Conservation (phyloP, 2,329 filamentous ascomycete species). For the Atkinsonella hypoxylon region DNA sequence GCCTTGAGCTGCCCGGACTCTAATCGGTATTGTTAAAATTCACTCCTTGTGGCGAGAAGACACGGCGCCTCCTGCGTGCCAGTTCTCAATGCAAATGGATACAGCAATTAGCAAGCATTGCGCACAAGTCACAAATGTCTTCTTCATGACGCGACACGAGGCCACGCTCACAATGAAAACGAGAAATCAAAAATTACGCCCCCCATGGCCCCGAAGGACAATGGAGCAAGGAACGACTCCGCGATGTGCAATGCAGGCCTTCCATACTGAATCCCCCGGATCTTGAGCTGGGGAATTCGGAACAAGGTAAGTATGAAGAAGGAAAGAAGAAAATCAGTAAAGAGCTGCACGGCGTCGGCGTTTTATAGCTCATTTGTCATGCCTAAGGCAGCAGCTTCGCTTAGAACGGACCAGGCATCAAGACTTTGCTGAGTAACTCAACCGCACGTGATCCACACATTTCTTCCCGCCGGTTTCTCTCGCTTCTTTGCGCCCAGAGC, state of each 20-base stretch:
- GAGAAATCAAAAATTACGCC: slow-evolving; percentile 42
- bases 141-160: background rate
- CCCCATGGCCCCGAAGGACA: slow-evolving; percentile 43
- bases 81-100: too few relatives aligned
- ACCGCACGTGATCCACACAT: slow-evolving; percentile 15
- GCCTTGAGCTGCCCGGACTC: too few relatives aligned
- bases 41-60: too few relatives aligned
- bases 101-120: background rate
- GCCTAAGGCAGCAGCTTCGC: slow-evolving; percentile 13
- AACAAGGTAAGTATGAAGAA: slow-evolving; percentile 46
- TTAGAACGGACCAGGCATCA: slow-evolving; percentile 3
- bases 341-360: slow-evolving; percentile 5
- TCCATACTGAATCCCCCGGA: slow-evolving; percentile 28
- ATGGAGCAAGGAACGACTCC: slow-evolving; percentile 36
- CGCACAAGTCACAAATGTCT: background rate
- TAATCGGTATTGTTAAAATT: too few relatives aligned
- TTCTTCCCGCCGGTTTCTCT: slow-evolving; percentile 8
- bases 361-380: slow-evolving; percentile 23
- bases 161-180: slow-evolving; percentile 3
- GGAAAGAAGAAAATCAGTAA: slow-evolving; percentile 20
- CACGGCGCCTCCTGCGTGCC: too few relatives aligned
- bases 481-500: slow-evolving; percentile 1
- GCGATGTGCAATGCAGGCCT: slow-evolving; percentile 45
- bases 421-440: slow-evolving; percentile 9
- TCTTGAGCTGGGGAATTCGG: slow-evolving; percentile 33